Base-by-base conservation (phyloP, 768 basidiomycete species). In the Scleroderma bovista region DNA sequence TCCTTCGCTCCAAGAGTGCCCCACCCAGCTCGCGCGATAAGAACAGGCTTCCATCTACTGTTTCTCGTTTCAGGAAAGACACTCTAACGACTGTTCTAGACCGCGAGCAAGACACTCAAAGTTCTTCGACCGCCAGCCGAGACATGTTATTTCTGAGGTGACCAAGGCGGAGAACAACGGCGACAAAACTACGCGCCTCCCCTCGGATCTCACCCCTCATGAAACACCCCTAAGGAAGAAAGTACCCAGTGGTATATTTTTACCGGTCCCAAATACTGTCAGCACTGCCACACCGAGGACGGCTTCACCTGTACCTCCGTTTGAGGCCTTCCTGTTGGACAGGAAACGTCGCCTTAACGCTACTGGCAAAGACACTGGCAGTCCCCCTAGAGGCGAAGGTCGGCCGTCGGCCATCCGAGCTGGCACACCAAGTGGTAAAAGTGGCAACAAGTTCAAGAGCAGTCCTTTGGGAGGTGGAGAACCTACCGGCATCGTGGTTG, bases 321-420 rank as follows among this genome's bases (percentile, higher is more conserved):
- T 87, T 15, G 86, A 87, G 60, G 84, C 84, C 1, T 73, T 87
- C 39, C 59, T 86, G 38, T 61, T 84, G 47, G 83, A 86, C 47
- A 78, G 86, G 58, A 85, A 77, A 54, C 78, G 84, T 38, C 76
- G 85, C 43, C 51, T 76, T 24, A 60, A 52, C 12, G 52, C 48
- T 26, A 45, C 49, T 33, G 62, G 60, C 20, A 59, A 49, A 48
- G 62, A 59, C 32, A 29, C 17, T 1, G 38, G 51, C 15, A 8
- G 36, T 37, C 41, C 57, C 13, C 46, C 41, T 22, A 51, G 48
- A 40, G 51, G n/a, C 37, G 55, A 55, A 19, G 50, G 56, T 22
- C 52, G 55, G 36, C 37, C 20, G 7, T 29, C 54, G 1, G 19
- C 33, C 1, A 10, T 48, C 39, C 59, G 67, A 45, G n/a, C 55